Conservation (phyloP, 306 rosid genomes). For the Mimosa bimucronata region DNA sequence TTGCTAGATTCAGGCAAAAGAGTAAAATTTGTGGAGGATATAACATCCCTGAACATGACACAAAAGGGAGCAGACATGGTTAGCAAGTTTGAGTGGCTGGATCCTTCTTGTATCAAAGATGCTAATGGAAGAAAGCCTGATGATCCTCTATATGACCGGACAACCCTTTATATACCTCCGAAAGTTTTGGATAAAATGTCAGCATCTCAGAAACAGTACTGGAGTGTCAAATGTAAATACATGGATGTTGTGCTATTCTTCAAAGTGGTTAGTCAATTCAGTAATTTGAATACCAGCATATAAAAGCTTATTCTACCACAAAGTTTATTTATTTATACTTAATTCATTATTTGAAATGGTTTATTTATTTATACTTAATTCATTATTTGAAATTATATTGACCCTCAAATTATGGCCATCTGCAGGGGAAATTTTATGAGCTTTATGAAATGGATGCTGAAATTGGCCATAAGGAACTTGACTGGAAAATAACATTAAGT, state of each 20-base stretch:
- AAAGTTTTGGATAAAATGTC: slow-evolving; percentile 80
- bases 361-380: slow-evolving; percentile 11
- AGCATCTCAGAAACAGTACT: slow-evolving; percentile 92
- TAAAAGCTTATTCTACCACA: background rate
- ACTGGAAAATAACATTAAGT: slow-evolving; percentile 94
- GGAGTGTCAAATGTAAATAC: slow-evolving; percentile 90
- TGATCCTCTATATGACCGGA: slow-evolving; percentile 72
- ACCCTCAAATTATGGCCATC: slow-evolving; percentile 26
- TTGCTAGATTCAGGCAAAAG: slow-evolving; percentile 63
- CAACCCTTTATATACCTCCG: slow-evolving; percentile 78
- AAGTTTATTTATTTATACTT: background rate
- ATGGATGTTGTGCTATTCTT: slow-evolving; percentile 90
- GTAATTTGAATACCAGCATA: slow-evolving; percentile 27
- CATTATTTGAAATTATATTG: slow-evolving; percentile 32
- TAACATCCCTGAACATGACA: slow-evolving; percentile 42
- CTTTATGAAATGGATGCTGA: slow-evolving; percentile 97
- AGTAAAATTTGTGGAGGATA: slow-evolving; percentile 64
- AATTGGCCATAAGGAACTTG: slow-evolving; percentile 96
- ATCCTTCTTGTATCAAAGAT: slow-evolving; percentile 79
- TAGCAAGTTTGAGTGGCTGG: slow-evolving; percentile 94
- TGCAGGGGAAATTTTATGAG: slow-evolving; percentile 94
- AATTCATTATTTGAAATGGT: background rate
- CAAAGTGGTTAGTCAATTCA: slow-evolving; percentile 83
- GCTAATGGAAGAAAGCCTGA: slow-evolving; percentile 68
- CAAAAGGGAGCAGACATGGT: slow-evolving; percentile 51